Base-by-base conservation (phyloP, 1,139 yeast species). In the Kluyveromyces sp. region DNA sequence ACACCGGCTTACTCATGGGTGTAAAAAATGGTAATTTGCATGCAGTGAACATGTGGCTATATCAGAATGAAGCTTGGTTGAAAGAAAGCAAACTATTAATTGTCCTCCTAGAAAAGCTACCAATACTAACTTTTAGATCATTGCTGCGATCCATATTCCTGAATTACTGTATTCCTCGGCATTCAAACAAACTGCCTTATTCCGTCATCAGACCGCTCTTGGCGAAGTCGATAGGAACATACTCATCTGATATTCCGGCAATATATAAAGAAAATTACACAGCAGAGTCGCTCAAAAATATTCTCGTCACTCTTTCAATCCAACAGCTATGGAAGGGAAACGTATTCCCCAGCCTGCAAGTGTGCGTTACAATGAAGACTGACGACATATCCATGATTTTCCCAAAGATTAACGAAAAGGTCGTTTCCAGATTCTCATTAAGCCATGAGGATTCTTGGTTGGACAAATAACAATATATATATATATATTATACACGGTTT, bases 371-470 rank as follows among this genome's bases (percentile, higher is more conserved):
- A 35, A 60, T 59, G 48, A 61, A 59, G 48, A 59, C 64, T 2
- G 46, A 41, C 3, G 48, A 53, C 37, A 47, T 62, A 7, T 43
- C 44, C 21, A 59, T 57, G 29, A 55, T 63, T 2, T 50, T 63
- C 41, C 67, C 67, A 4, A 41, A 53, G 1, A 50, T 61, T 3
- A 56, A 55, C 26, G 59, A 55, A 34, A 56, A 56, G 39, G 54
- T 61, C 7, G 45, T 57, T 10, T 46, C 53, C 29, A 51, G 54
- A 48, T 63, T 61, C 45, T 60, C 65, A 5, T 44, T 60, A 33
- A 57, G 60, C 43, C 44, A 50, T 5, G 65, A 60, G 8, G 66
- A 62, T 43, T 45, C 60, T 7, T 63, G 66, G 66, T 50, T 59
- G 10, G 59, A 58, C 32, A 44, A 42, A 25, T 54, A 46, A 43